Conservation (phyloP, 306 rosid species). For the Pyrus communis region DNA sequence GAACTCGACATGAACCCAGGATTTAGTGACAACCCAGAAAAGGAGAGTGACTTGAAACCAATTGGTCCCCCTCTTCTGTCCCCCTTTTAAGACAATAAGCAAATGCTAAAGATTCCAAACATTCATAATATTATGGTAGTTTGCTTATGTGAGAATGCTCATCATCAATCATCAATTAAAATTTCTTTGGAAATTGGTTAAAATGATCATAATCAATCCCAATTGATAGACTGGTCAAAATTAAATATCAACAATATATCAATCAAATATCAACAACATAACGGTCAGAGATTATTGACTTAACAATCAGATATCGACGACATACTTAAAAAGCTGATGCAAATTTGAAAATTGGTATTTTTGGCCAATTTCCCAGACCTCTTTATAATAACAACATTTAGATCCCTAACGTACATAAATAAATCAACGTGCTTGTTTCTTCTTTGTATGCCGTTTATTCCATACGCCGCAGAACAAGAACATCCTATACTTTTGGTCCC, state of each 20-base stretch:
- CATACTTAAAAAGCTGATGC: too few relatives aligned
- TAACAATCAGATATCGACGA: too few relatives aligned
- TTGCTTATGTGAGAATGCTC: constrained; percentile 44
- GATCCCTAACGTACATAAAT: constrained; percentile 10
- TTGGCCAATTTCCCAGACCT: too few relatives aligned
- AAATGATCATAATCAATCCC: too few relatives aligned
- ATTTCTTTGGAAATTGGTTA: not conserved
- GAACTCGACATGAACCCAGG: constrained; percentile 50
- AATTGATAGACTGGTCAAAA: not conserved
- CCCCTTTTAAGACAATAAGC: constrained; percentile 44
- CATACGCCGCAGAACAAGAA: too few relatives aligned
- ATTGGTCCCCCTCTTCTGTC: constrained; percentile 72
- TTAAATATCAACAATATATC: too few relatives aligned
- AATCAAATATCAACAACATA: too few relatives aligned
- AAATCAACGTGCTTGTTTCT: too few relatives aligned
- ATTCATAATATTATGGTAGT: constrained; percentile 39
- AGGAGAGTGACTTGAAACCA: constrained; percentile 57
- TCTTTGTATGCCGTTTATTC: too few relatives aligned
- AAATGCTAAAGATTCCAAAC: constrained; percentile 54
- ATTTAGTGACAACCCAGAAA: constrained; percentile 50
- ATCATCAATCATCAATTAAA: constrained; percentile 19
- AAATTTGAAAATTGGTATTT: too few relatives aligned
- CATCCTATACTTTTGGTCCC: too few relatives aligned
- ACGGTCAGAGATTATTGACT: too few relatives aligned
- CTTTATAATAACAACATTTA: not conserved